Base-by-base conservation (phyloP, 2,329 filamentous ascomycete species). In the Pyricularia pennisetigena region DNA sequence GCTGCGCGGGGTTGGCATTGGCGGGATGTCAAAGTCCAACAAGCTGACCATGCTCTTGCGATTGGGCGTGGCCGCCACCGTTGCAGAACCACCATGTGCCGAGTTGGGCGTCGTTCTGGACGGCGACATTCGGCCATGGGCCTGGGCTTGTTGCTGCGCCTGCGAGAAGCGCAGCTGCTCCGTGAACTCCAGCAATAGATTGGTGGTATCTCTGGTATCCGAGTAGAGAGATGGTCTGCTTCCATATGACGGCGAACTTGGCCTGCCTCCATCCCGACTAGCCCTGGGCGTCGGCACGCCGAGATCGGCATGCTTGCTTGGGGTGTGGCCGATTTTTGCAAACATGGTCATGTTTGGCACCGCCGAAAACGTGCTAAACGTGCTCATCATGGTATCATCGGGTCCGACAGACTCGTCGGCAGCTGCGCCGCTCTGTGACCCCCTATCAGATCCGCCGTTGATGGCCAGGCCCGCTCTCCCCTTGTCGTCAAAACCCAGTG, bases 11-110 rank as follows among this genome's bases (percentile, higher is more conserved):
- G 95, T 98, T 1, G 94, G 93, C 72, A 93, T 88, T 0, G 94
- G 93, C n/a, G 94, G 93, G 10, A 98, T 90, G 74, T 98, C 95
- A 75, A 96, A 95, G 78, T 97, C 93, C 64, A 96, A 86, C 62
- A 95, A 85, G 74, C 90, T 92, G 41, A 88, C 83, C 72, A 91
- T 71, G 70, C 71, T 88, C 64, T 78, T 79, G 24, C 81, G 82
- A 67, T 81, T 79, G 3, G 86, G 85, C 0, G 86, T 77, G 16
- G 75, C 72, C 6, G 75, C 69, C 3, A 68, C 68, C 8, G 59
- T 65, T 10, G 74, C 69, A 0, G 74, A 69, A 20, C 28, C 12
- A 4, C 30, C 61, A n/a, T 26, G 24, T 64, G 41, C 28, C 10
- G 57, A 28, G 68, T 74, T 74, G 10, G 75, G 72, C 26, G 72